phyloP scores from a whole-genome alignment of 768 basidiomycete genomes.

The Lyophyllum decastes region DNA sequence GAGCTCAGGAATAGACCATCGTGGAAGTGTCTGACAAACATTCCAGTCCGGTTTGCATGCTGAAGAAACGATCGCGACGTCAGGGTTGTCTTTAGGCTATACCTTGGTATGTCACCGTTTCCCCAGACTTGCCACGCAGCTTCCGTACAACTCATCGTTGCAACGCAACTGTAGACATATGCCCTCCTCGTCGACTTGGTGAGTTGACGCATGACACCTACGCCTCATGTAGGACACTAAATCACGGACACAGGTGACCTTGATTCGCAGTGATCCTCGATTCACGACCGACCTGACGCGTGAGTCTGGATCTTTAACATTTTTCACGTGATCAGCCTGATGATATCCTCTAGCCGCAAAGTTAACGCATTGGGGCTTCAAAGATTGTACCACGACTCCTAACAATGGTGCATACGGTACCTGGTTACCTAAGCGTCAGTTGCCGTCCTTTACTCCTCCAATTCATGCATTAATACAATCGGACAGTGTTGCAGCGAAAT shows the following conservation, averaged over 20 bases:
- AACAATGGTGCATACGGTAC: conserved; percentile 20
- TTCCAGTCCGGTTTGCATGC: conserved; percentile 20
- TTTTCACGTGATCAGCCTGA: not conserved
- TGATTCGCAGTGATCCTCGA: conserved; percentile 21
- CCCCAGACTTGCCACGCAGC: not conserved
- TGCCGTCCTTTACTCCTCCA: not conserved
- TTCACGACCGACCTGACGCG: conserved; percentile 17
- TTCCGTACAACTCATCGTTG: not conserved
- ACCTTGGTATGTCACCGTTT: conserved; percentile 21
- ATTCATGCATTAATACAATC: not conserved
- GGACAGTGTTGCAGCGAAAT: conserved; percentile 23
- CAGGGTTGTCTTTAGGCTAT: conserved; percentile 23
- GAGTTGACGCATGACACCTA: not conserved
- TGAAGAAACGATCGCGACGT: conserved; percentile 10
- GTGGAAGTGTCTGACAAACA: not conserved
- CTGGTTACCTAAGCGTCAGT: conserved; percentile 22
- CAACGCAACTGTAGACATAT: conserved; percentile 16
- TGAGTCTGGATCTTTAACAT: not conserved
- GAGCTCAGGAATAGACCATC: not conserved
- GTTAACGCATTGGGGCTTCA: conserved; percentile 22
- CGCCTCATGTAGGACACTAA: not conserved
- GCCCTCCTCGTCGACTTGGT: conserved; percentile 23
- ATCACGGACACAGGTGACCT: conserved; percentile 16
- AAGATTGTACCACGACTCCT: conserved; percentile 16
- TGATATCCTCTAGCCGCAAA: not conserved